Conservation (phyloP, 2,329 filamentous ascomycete genomes). For the Aspergillus pseudoterreus region DNA sequence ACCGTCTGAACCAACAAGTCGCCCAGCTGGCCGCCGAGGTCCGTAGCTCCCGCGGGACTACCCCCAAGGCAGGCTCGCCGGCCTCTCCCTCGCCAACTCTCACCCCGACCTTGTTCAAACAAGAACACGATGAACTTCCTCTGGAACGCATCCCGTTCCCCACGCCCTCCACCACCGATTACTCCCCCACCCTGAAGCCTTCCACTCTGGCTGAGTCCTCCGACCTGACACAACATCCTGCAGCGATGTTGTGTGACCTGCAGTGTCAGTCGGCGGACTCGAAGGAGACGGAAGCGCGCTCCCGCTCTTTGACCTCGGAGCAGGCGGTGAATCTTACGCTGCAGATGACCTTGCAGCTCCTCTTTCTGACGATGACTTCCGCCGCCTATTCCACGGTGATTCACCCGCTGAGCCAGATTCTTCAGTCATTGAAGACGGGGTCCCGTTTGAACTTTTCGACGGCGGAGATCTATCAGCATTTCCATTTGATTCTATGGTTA, state of each 20-base stretch:
- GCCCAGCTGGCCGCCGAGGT: slow-evolving; percentile 48
- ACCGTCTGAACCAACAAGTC: slow-evolving; percentile 48
- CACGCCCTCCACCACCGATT: slow-evolving; percentile 35
- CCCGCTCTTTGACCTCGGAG: slow-evolving; percentile 38
- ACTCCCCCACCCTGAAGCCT: slow-evolving; percentile 38
- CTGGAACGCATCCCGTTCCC: slow-evolving; percentile 40
- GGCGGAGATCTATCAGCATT: slow-evolving; percentile 47
- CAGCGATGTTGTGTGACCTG: slow-evolving; percentile 99
- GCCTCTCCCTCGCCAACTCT: slow-evolving; percentile 36
- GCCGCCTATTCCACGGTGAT: slow-evolving; percentile 57
- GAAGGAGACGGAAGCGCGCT: slow-evolving; percentile 47
- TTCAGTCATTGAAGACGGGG: slow-evolving; percentile 71
- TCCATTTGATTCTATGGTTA: slow-evolving; percentile 54
- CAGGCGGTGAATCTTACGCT: slow-evolving; percentile 46
- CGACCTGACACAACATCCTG: slow-evolving; percentile 99
- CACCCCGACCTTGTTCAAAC: slow-evolving; percentile 41
- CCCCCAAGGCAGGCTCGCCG: slow-evolving; percentile 35
- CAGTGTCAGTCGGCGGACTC: slow-evolving; percentile 87
- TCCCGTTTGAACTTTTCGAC: slow-evolving; percentile 66
- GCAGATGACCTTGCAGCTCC: slow-evolving; percentile 60
- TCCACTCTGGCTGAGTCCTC: slow-evolving; percentile 56
- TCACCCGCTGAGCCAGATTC: slow-evolving; percentile 67
- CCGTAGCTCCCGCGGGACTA: slow-evolving; percentile 36
- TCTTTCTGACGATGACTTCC: slow-evolving; percentile 68
- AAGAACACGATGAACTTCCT: slow-evolving; percentile 40